Evolutionary conservation across 805 yeast genomes (phyloP), one percentile per base, ranked within the genome.

Genomic region (Hanseniaspora mollemarum): DNA sequence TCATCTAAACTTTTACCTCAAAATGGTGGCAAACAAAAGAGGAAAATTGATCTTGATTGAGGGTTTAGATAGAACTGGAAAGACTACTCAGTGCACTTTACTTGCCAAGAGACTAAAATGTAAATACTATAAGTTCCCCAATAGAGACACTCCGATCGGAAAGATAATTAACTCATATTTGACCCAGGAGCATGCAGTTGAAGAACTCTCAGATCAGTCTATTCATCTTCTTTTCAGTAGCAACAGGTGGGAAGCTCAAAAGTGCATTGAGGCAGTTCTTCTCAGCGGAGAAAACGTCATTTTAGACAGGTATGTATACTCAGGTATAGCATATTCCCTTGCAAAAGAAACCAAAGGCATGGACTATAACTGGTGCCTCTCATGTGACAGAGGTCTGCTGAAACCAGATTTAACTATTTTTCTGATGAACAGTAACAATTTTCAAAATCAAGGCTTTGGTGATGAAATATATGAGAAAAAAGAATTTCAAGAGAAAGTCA

Each of bases 51-150:
- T 92, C 21, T 74, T 87, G 1, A 72, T 92, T 2, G 99, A 92
- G 65, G 99, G 99, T 0, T 75, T 92, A 1, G 99, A 92, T 60
- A 69, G 99, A 45, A 82, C 96, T 0, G 99, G 99, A 0, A 92
- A 92, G 60, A 77, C 95, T 2, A 87, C 96, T 0, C 98, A 92
- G 62, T 74, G 82, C 6, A 60, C 64, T 2, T 56, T 60, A 2
- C 57, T 83, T 9, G 58, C 68, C 0, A 59, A 66, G 0, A 58
- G 57, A 4, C 57, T 71, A 1, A 69, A 70, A 1, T 60, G 67
- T 4, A 73, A 73, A 3, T 65, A 83, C 32, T 59, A 83, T 54
- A 88, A 87, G 63, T 88, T 92, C 57, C 98, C 98, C 13, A 90
- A 88, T 46, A 71, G 98, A 54, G 70, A 83, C 0, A 92, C 97